Percentiles rank a stretch among this genome's conserved stretches.
Evolutionary conservation across 2,329 filamentous ascomycete species (phyloP).

Genomic region (Sporothrix dimorphospora): DNA sequence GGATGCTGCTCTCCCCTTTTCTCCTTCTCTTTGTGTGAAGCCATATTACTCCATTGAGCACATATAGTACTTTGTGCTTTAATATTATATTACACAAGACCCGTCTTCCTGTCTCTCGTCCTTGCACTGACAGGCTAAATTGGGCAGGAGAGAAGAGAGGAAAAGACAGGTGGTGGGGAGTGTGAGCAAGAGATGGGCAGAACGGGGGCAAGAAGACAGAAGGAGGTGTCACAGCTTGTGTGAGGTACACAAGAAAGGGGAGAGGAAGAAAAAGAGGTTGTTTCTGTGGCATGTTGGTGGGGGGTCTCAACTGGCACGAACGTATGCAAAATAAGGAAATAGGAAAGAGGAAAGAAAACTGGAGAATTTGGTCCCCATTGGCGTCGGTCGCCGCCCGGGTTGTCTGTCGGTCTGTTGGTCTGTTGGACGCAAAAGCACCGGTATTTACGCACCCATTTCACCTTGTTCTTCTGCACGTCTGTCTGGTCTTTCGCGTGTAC

Average conservation of each 20-base stretch:
- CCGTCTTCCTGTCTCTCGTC: slow-evolving; percentile 22
- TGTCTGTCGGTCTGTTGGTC: not conserved
- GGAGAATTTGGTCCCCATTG: not conserved
- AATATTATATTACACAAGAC: slow-evolving; percentile 16
- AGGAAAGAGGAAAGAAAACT: not conserved
- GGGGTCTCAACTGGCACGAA: not conserved
- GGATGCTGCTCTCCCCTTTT: not conserved
- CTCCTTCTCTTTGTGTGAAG: not conserved
- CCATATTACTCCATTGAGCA: not conserved
- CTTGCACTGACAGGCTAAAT: slow-evolving; percentile 19
- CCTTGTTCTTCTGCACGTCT: not conserved
- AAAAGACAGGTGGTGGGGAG: slow-evolving; percentile 8
- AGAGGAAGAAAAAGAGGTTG: not conserved
- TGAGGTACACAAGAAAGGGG: slow-evolving; percentile 6
- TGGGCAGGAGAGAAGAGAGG: not conserved
- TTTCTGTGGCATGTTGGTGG: slow-evolving; percentile 9
- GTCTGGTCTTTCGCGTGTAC: not conserved
- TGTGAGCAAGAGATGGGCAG: not conserved
- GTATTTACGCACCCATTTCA: not conserved
- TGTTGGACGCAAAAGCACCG: not conserved
- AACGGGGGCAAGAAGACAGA: not conserved
- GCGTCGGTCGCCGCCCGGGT: not conserved
- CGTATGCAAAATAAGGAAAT: not conserved
- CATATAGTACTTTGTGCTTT: not conserved
- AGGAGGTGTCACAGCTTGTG: slow-evolving; percentile 11